A percentile compares a stretch with the other conserved stretches of the same genome.
phyloP scores from a whole-genome alignment of 352 stramenopile genomes.

The Globisporangium cederbergense region DNA sequence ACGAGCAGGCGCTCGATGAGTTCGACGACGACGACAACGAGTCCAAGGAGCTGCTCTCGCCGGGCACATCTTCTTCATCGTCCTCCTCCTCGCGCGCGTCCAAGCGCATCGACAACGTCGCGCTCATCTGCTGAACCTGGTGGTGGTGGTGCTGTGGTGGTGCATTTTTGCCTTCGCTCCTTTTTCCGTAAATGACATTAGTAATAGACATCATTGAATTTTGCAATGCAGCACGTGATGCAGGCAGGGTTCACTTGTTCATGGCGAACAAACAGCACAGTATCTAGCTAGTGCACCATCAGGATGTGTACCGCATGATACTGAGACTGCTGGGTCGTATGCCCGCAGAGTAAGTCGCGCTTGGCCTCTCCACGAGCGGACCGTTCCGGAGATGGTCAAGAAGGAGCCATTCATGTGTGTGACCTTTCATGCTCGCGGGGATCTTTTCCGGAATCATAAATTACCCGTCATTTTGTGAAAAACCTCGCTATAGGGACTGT shows the following conservation, averaged over 20 bases:
- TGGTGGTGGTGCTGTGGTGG: not conserved
- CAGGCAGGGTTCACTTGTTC: not conserved
- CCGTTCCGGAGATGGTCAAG: not conserved
- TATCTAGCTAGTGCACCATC: too few relatives aligned
- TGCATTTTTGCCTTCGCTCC: not conserved
- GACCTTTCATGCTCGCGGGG: conserved; percentile 5
- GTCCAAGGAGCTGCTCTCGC: conserved; percentile 15
- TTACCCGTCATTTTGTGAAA: not conserved
- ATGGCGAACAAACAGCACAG: too few relatives aligned
- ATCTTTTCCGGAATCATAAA: not conserved
- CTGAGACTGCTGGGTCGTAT: too few relatives aligned
- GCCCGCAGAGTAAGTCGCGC: too few relatives aligned
- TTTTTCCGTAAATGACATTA: conserved; percentile 6
- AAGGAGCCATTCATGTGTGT: conserved; percentile 1
- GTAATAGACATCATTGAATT: conserved; percentile 2
- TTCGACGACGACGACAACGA: conserved; percentile 29
- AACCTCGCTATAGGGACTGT: not conserved
- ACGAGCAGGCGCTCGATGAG: conserved; percentile 43
- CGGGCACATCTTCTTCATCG: not conserved
- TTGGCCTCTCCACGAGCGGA: not conserved
- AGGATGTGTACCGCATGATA: too few relatives aligned
- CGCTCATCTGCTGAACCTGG: conserved; percentile 38
- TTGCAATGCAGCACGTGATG: not conserved
- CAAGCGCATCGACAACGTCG: conserved; percentile 37
- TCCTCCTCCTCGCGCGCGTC: not conserved